These are phyloP conservation scores for Candida palmyrensis DNA, from an alignment of 805 yeast genomes.

Conservation along the genomic window DNA sequence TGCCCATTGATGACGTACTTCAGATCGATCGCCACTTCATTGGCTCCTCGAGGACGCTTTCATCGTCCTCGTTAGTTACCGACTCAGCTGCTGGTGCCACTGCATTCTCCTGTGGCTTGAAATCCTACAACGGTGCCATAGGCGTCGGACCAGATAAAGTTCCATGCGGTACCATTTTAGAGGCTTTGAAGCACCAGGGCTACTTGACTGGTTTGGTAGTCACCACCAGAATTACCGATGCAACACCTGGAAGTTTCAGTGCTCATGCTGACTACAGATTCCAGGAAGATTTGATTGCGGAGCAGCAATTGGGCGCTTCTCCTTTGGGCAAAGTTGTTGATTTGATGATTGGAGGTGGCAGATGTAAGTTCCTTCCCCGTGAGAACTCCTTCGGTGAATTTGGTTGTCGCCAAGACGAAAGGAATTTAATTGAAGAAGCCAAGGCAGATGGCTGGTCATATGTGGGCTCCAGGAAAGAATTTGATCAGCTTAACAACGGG, in stretches of 20 bases:
- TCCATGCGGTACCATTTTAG: slow-evolving; percentile 89
- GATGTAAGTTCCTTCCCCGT: slow-evolving; percentile 70
- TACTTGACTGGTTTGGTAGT: slow-evolving; percentile 86
- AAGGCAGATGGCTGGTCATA: slow-evolving; percentile 55
- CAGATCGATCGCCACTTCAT: slow-evolving; percentile 63
- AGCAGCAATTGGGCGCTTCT: slow-evolving; percentile 78
- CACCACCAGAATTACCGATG: slow-evolving; percentile 89
- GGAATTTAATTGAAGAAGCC: slow-evolving; percentile 66
- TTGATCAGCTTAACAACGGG: slow-evolving; percentile 53
- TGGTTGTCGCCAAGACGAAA: slow-evolving; percentile 66
- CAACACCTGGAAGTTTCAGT: slow-evolving; percentile 89
- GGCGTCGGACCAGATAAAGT: slow-evolving; percentile 63
- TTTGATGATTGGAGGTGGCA: slow-evolving; percentile 87
- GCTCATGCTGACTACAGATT: slow-evolving; percentile 71
- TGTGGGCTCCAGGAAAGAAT: slow-evolving; percentile 53
- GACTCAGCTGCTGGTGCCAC: slow-evolving; percentile 98
- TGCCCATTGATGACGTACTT: slow-evolving; percentile 52
- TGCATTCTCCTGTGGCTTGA: slow-evolving; percentile 80
- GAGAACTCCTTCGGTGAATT: slow-evolving; percentile 29
- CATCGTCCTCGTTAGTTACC: slow-evolving; percentile 71
- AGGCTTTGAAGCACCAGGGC: slow-evolving; percentile 79
- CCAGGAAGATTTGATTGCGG: slow-evolving; percentile 82
- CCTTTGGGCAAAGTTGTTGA: slow-evolving; percentile 78
- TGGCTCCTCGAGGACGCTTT: slow-evolving; percentile 83
- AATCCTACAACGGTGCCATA: slow-evolving; percentile 86